Evolutionary conservation across 306 rosid species (phyloP).

Genomic region (Psophocarpus tetragonolobus): DNA sequence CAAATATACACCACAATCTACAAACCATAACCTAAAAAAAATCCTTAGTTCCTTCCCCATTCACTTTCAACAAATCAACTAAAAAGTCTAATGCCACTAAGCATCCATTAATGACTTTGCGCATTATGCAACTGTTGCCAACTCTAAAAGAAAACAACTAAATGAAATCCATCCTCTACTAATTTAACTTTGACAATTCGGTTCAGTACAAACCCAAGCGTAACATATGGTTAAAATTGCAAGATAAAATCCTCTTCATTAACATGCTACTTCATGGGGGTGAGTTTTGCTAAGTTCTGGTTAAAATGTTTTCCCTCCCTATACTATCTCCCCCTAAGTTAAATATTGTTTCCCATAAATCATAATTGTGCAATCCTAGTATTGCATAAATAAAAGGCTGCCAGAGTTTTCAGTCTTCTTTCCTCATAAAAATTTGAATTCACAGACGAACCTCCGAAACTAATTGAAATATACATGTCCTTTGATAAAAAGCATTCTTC

Average conservation of each 20-base stretch:
- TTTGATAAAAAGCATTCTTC: conserved; percentile 17
- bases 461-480: background rate
- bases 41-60: background rate
- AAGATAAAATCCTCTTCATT: background rate
- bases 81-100: background rate
- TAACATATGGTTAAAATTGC: background rate
- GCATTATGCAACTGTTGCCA: background rate
- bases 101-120: background rate
- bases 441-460: conserved; percentile 11
- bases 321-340: conserved; percentile 11
- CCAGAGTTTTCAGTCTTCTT: background rate
- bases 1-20: background rate
- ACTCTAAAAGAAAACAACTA: background rate
- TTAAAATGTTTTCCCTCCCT: conserved; percentile 21
- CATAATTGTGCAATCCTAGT: background rate
- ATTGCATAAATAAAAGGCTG: conserved; percentile 25
- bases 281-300: background rate
- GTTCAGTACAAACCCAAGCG: conserved; percentile 1
- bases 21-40: background rate
- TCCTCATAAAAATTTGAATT: conserved; percentile 17
- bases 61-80: background rate
- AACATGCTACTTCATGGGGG: background rate
- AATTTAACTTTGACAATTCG: background rate
- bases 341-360: conserved; percentile 8
- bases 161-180: conserved; percentile 8